A percentile compares a stretch with the other conserved stretches of the same genome.
Evolutionary conservation across 106 monocot species (phyloP).

Genomic region (Narthecium ossifragum): DNA sequence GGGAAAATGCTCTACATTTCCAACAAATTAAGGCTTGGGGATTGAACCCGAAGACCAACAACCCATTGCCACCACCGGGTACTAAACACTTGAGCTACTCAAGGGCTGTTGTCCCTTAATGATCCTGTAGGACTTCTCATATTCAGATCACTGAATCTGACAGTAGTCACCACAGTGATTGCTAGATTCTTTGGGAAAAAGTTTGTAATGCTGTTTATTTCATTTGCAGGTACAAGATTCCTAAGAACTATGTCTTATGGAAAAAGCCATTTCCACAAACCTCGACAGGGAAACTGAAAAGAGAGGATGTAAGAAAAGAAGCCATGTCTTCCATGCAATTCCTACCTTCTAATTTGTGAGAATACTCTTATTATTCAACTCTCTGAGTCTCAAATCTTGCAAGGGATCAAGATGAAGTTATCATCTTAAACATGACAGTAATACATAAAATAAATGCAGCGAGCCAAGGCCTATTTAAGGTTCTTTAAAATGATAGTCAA

Average conservation of each 20-base stretch:
- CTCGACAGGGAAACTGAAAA: conserved; percentile 78
- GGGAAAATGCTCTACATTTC: no score
- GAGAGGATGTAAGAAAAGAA: conserved; percentile 66
- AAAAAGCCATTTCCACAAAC: conserved; percentile 58
- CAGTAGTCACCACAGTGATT: background rate
- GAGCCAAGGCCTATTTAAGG: no score
- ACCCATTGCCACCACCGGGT: no score
- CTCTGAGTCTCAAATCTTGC: background rate
- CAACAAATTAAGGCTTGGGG: no score
- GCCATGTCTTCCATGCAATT: conserved; percentile 30
- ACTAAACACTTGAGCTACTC: no score
- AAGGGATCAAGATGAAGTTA: no score
- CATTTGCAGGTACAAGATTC: conserved; percentile 74
- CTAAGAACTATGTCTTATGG: conserved; percentile 56
- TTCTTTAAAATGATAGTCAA: no score
- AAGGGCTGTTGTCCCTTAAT: background rate
- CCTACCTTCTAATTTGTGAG: conserved; percentile 40
- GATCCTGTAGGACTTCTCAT: no score
- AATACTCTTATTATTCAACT: background rate
- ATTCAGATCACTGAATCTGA: no score
- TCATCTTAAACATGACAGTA: no score
- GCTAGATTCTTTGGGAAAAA: background rate
- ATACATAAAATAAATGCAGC: no score
- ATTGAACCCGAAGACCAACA: no score
- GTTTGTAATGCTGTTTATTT: background rate